phyloP scores from a whole-genome alignment of 2,329 filamentous ascomycete genomes.

The Monosporascus sp. region DNA sequence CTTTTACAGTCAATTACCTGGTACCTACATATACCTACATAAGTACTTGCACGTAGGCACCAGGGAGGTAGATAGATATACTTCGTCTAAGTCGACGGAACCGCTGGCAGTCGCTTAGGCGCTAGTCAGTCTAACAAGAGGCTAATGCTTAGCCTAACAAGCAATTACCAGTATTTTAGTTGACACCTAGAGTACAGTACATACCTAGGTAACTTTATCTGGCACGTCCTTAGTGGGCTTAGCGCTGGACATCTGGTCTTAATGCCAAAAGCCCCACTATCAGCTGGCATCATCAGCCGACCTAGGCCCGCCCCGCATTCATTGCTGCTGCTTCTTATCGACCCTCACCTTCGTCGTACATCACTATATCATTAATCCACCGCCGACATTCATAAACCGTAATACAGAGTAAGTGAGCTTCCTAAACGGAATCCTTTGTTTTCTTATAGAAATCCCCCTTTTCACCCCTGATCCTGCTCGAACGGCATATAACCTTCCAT shows the following conservation, averaged over 20 bases:
- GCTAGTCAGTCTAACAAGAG: no score
- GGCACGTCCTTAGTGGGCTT: not conserved
- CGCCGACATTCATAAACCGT: not conserved
- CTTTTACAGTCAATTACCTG: no score
- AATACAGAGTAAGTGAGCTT: not conserved
- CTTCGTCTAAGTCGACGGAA: no score
- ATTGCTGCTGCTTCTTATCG: not conserved
- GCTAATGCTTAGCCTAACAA: no score
- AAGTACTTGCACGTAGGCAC: no score
- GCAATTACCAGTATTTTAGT: not conserved
- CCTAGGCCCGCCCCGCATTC: not conserved
- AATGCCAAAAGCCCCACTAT: not conserved
- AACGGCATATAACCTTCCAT: not conserved
- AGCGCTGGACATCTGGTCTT: not conserved
- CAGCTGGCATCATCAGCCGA: not conserved
- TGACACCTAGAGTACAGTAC: no score
- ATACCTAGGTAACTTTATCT: not conserved
- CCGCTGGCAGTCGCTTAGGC: no score
- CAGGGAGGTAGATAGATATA: no score
- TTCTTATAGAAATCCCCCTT: not conserved
- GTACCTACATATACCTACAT: no score
- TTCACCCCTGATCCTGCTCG: no score
- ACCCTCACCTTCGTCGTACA: not conserved
- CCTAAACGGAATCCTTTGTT: not conserved
- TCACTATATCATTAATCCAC: not conserved